Base-by-base conservation (phyloP, 257 asterid genomes). In the Salvia miltiorrhiza region DNA sequence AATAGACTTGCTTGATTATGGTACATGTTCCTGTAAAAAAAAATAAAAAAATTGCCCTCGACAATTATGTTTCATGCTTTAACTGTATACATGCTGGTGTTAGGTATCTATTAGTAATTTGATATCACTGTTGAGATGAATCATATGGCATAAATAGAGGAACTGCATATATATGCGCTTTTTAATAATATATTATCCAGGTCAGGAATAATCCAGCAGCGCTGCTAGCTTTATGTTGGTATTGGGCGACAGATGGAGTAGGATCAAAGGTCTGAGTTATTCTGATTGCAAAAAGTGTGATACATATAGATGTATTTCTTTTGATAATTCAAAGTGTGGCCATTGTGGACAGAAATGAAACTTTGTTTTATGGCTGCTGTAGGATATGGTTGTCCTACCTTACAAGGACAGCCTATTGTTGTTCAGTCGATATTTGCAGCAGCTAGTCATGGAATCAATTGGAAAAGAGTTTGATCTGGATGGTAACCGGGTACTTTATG, bases 351-450 rank as follows among this genome's bases (percentile, higher is more conserved):
- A 63, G 44, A 70, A 62, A 24, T 52, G 47, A 40, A 14, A 53
- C 47, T 52, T 30, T 35, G 21, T 65, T 72, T 49, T 35, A 16
- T 78, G 71, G 40, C 54, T 74, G 66, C 82, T 79, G 76, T 92
- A 91, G 99, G 99, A 94, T 85, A 91, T 94, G 99, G 98, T 94
- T 73, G 93, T 94, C 79, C 98, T 94, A 74, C 98, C 99, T 35
- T 94, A 94, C 85, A 94, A 94, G 90, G 99, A 92, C 77, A 94
- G 98, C 78, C 80, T 94, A 24, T 79, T 94, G 71, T 79, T 94
- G 82, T 92, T 94, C 72, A 94, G 98, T 85, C 87, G 98, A 70
- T 94, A 94, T 72, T 77, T 94, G 74, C 99, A 94, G 81, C 98
- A 94, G 81, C 90, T 94, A 78, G 98, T 94, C 78, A 92, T 94